Conservation (phyloP, 202 grass and related monocot species). For the Setaria viridis region DNA sequence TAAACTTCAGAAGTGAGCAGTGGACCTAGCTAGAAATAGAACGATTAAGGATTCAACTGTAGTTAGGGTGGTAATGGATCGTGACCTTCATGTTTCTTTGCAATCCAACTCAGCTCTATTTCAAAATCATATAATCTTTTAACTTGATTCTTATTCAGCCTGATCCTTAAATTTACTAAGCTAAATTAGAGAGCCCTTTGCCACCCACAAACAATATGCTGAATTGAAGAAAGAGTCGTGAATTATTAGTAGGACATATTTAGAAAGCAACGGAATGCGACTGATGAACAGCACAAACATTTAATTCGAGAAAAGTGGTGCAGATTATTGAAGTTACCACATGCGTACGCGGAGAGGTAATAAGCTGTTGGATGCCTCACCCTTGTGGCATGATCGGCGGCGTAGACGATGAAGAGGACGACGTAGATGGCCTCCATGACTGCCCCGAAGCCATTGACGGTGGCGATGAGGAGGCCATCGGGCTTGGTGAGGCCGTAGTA, state of each 20-base stretch:
- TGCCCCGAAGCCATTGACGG: constrained; percentile 62
- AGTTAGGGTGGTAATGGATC: no score
- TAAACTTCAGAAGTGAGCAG: background rate
- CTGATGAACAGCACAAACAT: background rate
- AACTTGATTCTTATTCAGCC: no score
- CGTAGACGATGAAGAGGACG: constrained; percentile 62
- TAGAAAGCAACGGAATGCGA: background rate
- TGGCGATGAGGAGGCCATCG: constrained; percentile 62
- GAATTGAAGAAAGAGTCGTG: background rate
- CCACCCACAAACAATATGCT: background rate
- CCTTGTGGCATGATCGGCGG: constrained; percentile 48
- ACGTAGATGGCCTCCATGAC: constrained; percentile 69
- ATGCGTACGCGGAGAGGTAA: background rate
- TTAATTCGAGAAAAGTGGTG: background rate
- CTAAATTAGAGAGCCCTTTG: no score
- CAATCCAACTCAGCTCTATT: no score
- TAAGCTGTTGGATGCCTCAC: constrained; percentile 4
- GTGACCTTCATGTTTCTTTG: no score
- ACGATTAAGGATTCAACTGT: background rate
- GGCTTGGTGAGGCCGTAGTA: constrained; percentile 91
- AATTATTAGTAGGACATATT: background rate
- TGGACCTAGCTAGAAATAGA: background rate
- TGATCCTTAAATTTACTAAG: no score
- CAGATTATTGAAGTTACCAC: background rate
- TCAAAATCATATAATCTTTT: no score